A percentile compares a stretch with the other conserved stretches of the same genome.
Conservation (phyloP, 2,329 filamentous ascomycete species). For the Ophiostoma angusticollis region DNA sequence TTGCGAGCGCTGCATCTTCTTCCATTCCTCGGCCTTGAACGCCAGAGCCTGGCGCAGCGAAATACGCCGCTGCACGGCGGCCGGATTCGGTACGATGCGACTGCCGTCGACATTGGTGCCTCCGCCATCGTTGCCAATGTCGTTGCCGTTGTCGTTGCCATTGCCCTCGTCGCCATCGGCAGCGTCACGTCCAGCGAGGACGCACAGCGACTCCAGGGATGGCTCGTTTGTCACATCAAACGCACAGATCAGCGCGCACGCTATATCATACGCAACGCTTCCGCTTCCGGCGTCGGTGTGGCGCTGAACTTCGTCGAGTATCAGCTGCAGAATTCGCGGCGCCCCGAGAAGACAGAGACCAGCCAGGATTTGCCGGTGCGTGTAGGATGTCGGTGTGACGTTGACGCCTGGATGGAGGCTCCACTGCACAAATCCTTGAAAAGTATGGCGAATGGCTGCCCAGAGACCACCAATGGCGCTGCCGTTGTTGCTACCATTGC, state of each 20-base stretch:
- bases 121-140: neutral
- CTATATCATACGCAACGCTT: conserved; percentile 54
- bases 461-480: conserved; percentile 37
- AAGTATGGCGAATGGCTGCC: conserved; percentile 44
- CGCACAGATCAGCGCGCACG: conserved; percentile 55
- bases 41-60: conserved; percentile 48
- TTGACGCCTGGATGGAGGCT: conserved; percentile 40
- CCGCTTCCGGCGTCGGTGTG: conserved; percentile 47
- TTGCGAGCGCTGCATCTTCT: conserved; percentile 36
- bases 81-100: conserved; percentile 23
- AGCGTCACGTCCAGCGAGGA: neutral
- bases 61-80: conserved; percentile 33
- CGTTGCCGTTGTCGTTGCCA: neutral
- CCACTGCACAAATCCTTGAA: conserved; percentile 56
- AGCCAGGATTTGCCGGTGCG: conserved; percentile 55
- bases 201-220: conserved; percentile 18
- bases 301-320: conserved; percentile 55
- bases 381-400: conserved; percentile 52
- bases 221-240: conserved; percentile 39
- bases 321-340: conserved; percentile 42
- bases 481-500: no score
- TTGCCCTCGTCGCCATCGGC: neutral
- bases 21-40: conserved; percentile 44
- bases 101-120: neutral
- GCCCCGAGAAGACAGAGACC: conserved; percentile 50